Conservation (phyloP, 2,329 filamentous ascomycete species). For the Aspergillus alliaceus region DNA sequence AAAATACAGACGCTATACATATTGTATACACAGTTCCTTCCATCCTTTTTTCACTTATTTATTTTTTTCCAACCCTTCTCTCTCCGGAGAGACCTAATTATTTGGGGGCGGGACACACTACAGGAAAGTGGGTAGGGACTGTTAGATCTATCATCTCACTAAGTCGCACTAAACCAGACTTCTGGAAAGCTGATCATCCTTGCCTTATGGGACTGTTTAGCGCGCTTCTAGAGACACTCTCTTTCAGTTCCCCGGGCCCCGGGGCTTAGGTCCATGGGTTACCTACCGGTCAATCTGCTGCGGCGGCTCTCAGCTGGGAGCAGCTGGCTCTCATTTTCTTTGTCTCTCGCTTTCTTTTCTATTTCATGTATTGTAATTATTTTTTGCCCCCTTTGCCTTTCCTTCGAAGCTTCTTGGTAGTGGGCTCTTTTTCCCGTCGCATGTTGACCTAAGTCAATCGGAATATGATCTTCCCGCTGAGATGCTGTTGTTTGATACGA, state of each 20-base stretch:
- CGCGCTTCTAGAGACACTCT: conserved; percentile 28
- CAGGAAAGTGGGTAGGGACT: conserved; percentile 15
- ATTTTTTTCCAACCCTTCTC: background rate
- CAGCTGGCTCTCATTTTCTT: conserved; percentile 13
- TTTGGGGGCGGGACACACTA: conserved; percentile 20
- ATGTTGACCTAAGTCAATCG: conserved; percentile 4
- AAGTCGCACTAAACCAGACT: conserved; percentile 34
- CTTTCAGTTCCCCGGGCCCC: conserved; percentile 37
- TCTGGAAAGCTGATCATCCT: conserved; percentile 37
- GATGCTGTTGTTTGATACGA: conserved; percentile 10
- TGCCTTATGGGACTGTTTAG: conserved; percentile 32
- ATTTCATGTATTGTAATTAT: conserved; percentile 7
- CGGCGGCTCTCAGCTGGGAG: conserved; percentile 18
- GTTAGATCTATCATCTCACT: conserved; percentile 41
- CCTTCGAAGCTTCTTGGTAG: conserved; percentile 14
- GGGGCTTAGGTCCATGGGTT: conserved; percentile 33
- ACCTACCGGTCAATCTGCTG: conserved; percentile 25
- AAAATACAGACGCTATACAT: background rate
- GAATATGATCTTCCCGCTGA: conserved; percentile 14
- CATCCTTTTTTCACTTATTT: background rate
- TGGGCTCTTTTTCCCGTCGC: background rate
- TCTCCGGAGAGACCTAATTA: background rate
- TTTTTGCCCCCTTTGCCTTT: conserved; percentile 17
- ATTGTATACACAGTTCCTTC: conserved; percentile 16
- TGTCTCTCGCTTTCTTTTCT: conserved; percentile 8